Percentiles rank a stretch among this genome's conserved stretches.
phyloP scores from a whole-genome alignment of 257 asterid genomes.

The Ligustrum vulgare region DNA sequence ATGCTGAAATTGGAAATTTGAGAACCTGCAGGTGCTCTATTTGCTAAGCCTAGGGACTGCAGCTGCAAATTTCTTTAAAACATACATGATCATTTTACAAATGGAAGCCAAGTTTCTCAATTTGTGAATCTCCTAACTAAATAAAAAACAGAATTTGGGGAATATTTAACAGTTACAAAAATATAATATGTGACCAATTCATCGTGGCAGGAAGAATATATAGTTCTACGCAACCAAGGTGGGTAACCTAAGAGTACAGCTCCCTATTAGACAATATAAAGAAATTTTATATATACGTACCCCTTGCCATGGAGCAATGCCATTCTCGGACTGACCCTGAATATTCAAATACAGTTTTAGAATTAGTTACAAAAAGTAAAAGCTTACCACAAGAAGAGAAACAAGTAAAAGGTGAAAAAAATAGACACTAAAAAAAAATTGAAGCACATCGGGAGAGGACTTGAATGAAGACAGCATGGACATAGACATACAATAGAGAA shows the following conservation, averaged over 20 bases:
- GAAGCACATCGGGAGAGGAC: not conserved
- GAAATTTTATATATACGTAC: conserved; percentile 46
- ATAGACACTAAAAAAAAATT: not conserved
- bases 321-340: conserved; percentile 83
- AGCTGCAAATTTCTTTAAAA: not conserved
- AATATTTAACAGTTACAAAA: too few relatives aligned
- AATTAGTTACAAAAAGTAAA: not conserved
- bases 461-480: not conserved
- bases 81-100: too few relatives aligned
- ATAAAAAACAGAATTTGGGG: not conserved
- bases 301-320: conserved; percentile 95
- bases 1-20: not conserved
- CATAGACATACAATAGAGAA: not conserved
- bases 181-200: not conserved
- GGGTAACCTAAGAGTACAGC: conserved; percentile 2
- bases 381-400: conserved; percentile 7
- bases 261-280: not conserved
- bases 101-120: not conserved
- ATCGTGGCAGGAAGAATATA: not conserved
- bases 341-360: conserved; percentile 25
- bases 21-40: not conserved
- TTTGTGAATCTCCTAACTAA: not conserved
- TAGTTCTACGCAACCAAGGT: not conserved
- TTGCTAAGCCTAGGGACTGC: not conserved
- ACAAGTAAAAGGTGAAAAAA: not conserved